Evolutionary conservation across 352 stramenopile species (phyloP), one percentile per base, ranked within the genome.

Genomic region (Plasmopara halstedii): DNA sequence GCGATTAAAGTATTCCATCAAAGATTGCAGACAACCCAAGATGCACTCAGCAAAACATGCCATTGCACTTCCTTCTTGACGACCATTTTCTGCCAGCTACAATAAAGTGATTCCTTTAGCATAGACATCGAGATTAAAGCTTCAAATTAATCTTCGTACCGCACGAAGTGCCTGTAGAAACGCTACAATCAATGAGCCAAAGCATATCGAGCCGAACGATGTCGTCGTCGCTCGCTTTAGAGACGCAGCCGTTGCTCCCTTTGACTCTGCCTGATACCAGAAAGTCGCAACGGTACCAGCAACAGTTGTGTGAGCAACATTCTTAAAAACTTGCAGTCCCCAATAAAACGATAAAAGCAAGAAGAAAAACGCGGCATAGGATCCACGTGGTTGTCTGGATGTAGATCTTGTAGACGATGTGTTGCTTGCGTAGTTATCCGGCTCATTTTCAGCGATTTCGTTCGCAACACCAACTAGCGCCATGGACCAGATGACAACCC

Each of bases 191-290:
- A 98, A 68, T 18, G 84, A 96, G 13, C 94, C 94, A 19, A 98
- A 84, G 62, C 89, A 97, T 47, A 98, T 98, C n/a, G 83, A 96
- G 46, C 94, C 94, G 43, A 97, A 95, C 43, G 90, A 95, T 6
- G 83, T 95, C 7, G 91, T 98, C 19, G 73, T 87, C 27, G 73
- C 76, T 26, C 90, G 81, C 49, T 78, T 70, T 19, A 98, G 64
- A 1, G 79, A 87, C 36, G 86, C 75, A 37, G 69, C 74, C 2
- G 95, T 93, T 6, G 87, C 84, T n/a, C 73, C 79, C 3, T 56
- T 58, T 22, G 90, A 94, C 42, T 97, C 82, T 11, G 83, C 37
- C 33, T 77, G 76, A 73, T 96, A 97, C 94, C 94, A 98, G 73
- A 96, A 98, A 4, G 87, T 97, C n/a, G 83, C 91, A 13, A 98